Percentiles rank a stretch among this genome's conserved stretches.
These are phyloP conservation scores for Lactarius deliciosus DNA, from an alignment of 768 basidiomycete genomes.

Conservation along the genomic window DNA sequence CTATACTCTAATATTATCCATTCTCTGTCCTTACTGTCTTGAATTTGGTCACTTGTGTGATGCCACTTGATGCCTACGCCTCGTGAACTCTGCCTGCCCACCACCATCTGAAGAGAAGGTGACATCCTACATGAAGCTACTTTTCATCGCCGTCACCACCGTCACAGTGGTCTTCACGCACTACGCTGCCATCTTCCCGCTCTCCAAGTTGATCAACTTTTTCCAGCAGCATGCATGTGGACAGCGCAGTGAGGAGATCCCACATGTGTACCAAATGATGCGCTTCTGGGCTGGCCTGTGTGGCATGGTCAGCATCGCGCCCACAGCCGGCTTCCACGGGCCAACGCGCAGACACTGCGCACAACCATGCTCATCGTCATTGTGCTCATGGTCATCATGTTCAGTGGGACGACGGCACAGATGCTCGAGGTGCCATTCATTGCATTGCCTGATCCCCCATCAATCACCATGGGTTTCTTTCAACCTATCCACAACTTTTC, in stretches of 20 bases:
- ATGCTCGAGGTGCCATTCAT: constrained; percentile 79
- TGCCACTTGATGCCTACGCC: too few relatives aligned
- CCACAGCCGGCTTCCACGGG: constrained; percentile 94
- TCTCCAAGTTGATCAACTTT: constrained; percentile 93
- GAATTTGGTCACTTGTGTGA: too few relatives aligned
- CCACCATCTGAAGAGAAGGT: constrained; percentile 77
- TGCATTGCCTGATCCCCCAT: too few relatives aligned
- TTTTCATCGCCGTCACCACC: constrained; percentile 92
- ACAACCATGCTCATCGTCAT: constrained; percentile 96
- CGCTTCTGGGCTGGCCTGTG: constrained; percentile 97
- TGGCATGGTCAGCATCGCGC: constrained; percentile 96
- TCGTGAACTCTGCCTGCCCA: constrained; percentile 25
- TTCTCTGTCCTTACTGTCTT: too few relatives aligned
- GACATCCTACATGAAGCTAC: constrained; percentile 84
- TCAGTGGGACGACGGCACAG: constrained; percentile 94
- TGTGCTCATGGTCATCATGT: constrained; percentile 84
- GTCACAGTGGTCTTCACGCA: constrained; percentile 94
- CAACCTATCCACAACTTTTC: too few relatives aligned
- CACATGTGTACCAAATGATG: constrained; percentile 99
- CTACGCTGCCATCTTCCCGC: constrained; percentile 94
- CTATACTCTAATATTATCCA: too few relatives aligned
- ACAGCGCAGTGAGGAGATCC: constrained; percentile 85
- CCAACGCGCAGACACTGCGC: constrained; percentile 82
- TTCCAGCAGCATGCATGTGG: constrained; percentile 85
- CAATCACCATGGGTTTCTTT: too few relatives aligned